Base-by-base conservation (phyloP, 2,329 filamentous ascomycete species). In the Zarea fungicola region DNA sequence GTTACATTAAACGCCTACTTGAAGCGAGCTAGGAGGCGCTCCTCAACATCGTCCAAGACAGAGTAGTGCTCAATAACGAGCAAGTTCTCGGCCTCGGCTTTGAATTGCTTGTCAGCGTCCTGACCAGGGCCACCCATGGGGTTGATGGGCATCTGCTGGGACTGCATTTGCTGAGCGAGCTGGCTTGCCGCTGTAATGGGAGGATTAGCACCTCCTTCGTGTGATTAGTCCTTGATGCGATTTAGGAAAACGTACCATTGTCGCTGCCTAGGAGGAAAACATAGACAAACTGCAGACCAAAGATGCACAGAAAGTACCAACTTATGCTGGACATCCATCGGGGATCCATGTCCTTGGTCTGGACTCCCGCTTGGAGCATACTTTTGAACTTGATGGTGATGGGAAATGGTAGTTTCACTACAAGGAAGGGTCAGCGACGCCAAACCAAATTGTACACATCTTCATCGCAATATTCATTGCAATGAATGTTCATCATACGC, bases 341-440 rank as follows among this genome's bases (percentile, higher is more conserved):
- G 10, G 96, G 93, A 64, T 99, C 95, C 73, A 99, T 84, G 65
- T 99, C 93, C 62, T 85, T 86, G 22, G 95, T 99, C 55, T 90
- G 90, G 37, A 99, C 92, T 60, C 93, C 93, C 35, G 92, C 92
- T 72, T 99, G 93, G 46, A 99, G 78, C 93, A 99, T 99, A 58
- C 89, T 93, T 78, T 99, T 99, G 80, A 99, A 99, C 67, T 96
- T 95, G 68, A 96, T 91, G 26, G 93, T 99, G 56, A 99, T 79
- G 4, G 95, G 93, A 68, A 99, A 99, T 0, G 93, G 93, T 22
- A 99, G 72, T 83, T 96, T 96, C 81, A 99, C 90, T 80, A 49
- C 11, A n/a, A 42, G 67, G 55, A 64, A 59, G 39, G 18, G 5
- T 28, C 6, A 23, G 29, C 6, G n/a, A 21, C 3, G n/a, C n/a